Conservation (phyloP, 2,329 filamentous ascomycete genomes). For the Didymella keratinophila region DNA sequence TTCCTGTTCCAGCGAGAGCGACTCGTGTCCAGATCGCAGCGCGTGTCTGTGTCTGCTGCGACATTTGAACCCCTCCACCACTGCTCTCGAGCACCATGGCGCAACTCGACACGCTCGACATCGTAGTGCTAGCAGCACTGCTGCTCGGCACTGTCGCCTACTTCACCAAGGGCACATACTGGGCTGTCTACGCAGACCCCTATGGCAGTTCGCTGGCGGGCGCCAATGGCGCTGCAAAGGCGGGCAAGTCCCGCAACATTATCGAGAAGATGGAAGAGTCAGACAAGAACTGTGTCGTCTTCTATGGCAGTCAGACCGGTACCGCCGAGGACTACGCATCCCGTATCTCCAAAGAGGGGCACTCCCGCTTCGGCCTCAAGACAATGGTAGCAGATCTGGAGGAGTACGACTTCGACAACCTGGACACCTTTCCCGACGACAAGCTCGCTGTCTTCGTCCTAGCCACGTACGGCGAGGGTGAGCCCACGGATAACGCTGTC, state of each 20-base stretch:
- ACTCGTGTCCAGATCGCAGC: constrained; percentile 32
- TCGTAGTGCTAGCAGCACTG: constrained; percentile 86
- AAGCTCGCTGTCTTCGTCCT: constrained; percentile 95
- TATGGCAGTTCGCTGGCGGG: constrained; percentile 79
- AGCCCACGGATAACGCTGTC: constrained; percentile 97
- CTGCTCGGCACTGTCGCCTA: constrained; percentile 90
- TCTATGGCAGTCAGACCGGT: constrained; percentile 98
- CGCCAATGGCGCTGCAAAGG: constrained; percentile 71
- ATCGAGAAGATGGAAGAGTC: constrained; percentile 95
- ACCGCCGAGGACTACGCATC: constrained; percentile 99
- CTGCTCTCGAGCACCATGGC: constrained; percentile 70
- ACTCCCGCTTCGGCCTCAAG: constrained; percentile 93
- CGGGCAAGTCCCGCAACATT: constrained; percentile 88
- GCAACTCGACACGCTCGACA: constrained; percentile 93
- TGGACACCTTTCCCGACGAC: constrained; percentile 86
- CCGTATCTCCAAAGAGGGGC: constrained; percentile 94
- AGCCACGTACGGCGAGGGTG: constrained; percentile 96
- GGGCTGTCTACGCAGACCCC: constrained; percentile 87
- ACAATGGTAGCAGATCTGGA: constrained; percentile 98
- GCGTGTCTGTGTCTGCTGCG: constrained; percentile 24
- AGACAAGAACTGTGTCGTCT: constrained; percentile 96
- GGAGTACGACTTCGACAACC: constrained; percentile 95
- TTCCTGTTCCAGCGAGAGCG: constrained; percentile 34
- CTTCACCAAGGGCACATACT: constrained; percentile 96
- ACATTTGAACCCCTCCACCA: constrained; percentile 17